Evolutionary conservation across 139 green algal species (phyloP).

Genomic region (Micromonas commoda): DNA sequence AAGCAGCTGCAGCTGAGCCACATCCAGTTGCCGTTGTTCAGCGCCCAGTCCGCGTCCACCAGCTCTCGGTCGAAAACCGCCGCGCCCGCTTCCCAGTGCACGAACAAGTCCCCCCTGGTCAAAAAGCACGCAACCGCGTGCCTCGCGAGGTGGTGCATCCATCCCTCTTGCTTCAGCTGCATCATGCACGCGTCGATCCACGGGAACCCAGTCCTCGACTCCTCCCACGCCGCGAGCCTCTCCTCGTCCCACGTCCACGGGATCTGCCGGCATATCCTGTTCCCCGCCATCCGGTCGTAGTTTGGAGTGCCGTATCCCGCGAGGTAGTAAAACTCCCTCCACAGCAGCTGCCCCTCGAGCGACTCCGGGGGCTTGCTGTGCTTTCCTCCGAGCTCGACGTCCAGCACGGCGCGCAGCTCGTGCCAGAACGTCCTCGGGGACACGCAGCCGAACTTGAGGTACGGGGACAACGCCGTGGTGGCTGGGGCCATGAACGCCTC

Average conservation of each 20-base stretch:
- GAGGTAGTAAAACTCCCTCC: conserved; percentile 65
- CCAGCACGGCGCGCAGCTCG: conserved; percentile 27
- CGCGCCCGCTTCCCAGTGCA: conserved; percentile 75
- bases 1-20: conserved; percentile 83
- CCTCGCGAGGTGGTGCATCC: conserved; percentile 90
- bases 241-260: conserved; percentile 59
- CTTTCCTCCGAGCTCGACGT: conserved; percentile 41
- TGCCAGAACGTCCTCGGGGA: conserved; percentile 33
- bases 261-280: conserved; percentile 73
- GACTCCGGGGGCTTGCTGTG: conserved; percentile 73
- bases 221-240: conserved; percentile 38
- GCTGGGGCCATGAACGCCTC: conserved; percentile 29
- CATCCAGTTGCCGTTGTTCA: conserved; percentile 90
- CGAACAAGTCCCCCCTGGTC: conserved; percentile 74
- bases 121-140: conserved; percentile 93
- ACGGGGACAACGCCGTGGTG: conserved; percentile 79
- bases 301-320: conserved; percentile 57
- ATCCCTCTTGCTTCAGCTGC: conserved; percentile 68
- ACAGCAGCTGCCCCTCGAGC: conserved; percentile 40
- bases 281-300: conserved; percentile 76
- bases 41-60: conserved; percentile 71
- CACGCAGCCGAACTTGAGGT: conserved; percentile 76
- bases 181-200: conserved; percentile 92
- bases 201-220: conserved; percentile 47
- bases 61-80: conserved; percentile 86